Base-by-base conservation (phyloP, 306 rosid genomes). In the Senna siamea region DNA sequence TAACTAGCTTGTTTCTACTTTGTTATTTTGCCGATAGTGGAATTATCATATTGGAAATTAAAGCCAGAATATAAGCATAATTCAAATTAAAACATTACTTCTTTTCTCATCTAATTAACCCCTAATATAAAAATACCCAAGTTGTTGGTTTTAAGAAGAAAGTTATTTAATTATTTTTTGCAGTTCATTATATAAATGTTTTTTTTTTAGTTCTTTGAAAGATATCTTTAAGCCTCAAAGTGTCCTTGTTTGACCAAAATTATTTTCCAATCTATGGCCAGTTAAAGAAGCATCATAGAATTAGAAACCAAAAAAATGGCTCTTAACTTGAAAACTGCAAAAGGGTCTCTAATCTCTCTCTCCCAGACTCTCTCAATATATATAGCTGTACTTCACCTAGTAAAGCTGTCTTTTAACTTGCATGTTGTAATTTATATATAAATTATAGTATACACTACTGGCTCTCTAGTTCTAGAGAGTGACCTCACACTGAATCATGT, bases 1-100 rank as follows among this genome's bases (percentile, higher is more conserved):
- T 72, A 66, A 69, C 72, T 70, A 56, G 78, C 78, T 54, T 54
- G 15, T 3, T 70, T 52, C 78, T 80, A 78, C 75, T 70, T 73
- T 82, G 75, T 37, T 73, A 35, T 47, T 70, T 70, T 50, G 44
- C 30, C 51, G 14, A 68, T 38, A 34, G 58, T 20, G 63, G 10
- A 50, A 62, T 5, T 20, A 57, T 70, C 66, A 62, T 66, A 18
- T 17, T 47, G 47, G 55, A 37, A 66, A 82, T 32, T 32, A 32
- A 82, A 69, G 76, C 75, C 70, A 74, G 37, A 73, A 66, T 50
- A n/a, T n/a, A n/a, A n/a, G n/a, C n/a, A n/a, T n/a, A n/a, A n/a
- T n/a, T n/a, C n/a, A n/a, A n/a, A n/a, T n/a, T n/a, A n/a, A n/a
- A 26, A 26, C 30, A 26, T 66, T 58, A 28, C 71, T 59, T 43